Conservation (phyloP, 371 early-diverging fungal genomes). For the Zancudomyces culisetae region DNA sequence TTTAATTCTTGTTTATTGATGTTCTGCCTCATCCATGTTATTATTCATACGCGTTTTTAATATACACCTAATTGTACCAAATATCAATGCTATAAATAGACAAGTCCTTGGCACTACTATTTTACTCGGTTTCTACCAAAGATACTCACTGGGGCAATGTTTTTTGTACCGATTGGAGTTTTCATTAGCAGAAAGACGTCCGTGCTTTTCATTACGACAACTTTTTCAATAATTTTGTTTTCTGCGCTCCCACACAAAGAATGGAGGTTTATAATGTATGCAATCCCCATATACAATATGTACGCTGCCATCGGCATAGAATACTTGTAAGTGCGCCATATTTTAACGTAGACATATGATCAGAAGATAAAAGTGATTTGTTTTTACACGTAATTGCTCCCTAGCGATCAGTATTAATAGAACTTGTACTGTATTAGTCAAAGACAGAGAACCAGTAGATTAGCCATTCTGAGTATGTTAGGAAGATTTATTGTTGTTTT, state of each 20-base stretch:
- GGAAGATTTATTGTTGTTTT: too few species aligned
- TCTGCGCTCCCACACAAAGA: conserved; percentile 85
- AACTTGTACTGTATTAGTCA: too few species aligned
- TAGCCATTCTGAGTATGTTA: too few species aligned
- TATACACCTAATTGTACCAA: too few species aligned
- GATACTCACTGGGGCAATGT: conserved; percentile 43
- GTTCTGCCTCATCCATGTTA: too few species aligned
- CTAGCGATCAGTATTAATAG: too few species aligned
- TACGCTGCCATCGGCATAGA: conserved; percentile 39
- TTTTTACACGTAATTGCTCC: too few species aligned
- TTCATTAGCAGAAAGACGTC: conserved; percentile 24
- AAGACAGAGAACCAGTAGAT: too few species aligned
- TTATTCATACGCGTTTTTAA: too few species aligned
- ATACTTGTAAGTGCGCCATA: conserved; percentile 2
- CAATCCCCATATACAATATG: conserved; percentile 64
- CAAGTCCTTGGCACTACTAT: conserved; percentile 55
- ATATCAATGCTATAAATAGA: conserved; percentile 1
- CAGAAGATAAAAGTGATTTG: too few species aligned
- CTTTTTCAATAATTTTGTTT: conserved; percentile 39
- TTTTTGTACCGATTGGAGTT: conserved; percentile 32
- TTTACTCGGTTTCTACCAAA: conserved; percentile 50
- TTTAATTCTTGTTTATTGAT: too few species aligned
- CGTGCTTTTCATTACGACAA: conserved; percentile 32
- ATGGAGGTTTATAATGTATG: conserved; percentile 85
- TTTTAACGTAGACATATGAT: too few species aligned